Evolutionary conservation across 768 basidiomycete genomes (phyloP).

Genomic region (Termitomyces sp.): DNA sequence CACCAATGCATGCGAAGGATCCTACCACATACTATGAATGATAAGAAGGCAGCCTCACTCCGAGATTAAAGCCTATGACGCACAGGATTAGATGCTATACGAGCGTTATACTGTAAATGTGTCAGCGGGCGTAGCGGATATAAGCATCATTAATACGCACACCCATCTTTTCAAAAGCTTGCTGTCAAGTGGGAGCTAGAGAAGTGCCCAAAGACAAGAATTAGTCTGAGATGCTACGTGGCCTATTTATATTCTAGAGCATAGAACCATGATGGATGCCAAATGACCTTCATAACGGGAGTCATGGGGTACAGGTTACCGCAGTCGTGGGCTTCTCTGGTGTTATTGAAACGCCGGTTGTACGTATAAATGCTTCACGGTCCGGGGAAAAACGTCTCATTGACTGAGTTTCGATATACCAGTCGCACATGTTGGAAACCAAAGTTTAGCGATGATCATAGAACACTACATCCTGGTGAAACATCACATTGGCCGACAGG

Average conservation of each 20-base stretch:
- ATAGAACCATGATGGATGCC: not conserved
- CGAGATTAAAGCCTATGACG: not conserved
- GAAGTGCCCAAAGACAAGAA: not conserved
- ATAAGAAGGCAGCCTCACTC: not conserved
- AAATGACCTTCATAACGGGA: too few species aligned
- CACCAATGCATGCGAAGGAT: conserved; percentile 79
- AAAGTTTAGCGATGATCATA: too few species aligned
- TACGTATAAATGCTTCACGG: too few species aligned
- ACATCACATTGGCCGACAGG: too few species aligned
- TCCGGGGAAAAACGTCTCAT: too few species aligned
- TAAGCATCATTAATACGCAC: conserved; percentile 3
- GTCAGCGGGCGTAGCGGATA: not conserved
- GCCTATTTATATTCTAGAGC: conserved; percentile 6
- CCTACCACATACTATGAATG: conserved; percentile 64
- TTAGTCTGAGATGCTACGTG: not conserved
- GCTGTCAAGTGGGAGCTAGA: not conserved
- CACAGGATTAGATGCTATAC: conserved; percentile 57
- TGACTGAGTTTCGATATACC: too few species aligned
- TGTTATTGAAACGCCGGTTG: too few species aligned
- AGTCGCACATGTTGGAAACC: too few species aligned
- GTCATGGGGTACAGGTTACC: not conserved
- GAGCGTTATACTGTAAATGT: conserved; percentile 46
- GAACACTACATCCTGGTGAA: too few species aligned
- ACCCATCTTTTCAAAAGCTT: conserved; percentile 16
- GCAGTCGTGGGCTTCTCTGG: not conserved